phyloP scores from a whole-genome alignment of 2,329 filamentous ascomycete genomes.

The Coniochaeta hoffmannii region DNA sequence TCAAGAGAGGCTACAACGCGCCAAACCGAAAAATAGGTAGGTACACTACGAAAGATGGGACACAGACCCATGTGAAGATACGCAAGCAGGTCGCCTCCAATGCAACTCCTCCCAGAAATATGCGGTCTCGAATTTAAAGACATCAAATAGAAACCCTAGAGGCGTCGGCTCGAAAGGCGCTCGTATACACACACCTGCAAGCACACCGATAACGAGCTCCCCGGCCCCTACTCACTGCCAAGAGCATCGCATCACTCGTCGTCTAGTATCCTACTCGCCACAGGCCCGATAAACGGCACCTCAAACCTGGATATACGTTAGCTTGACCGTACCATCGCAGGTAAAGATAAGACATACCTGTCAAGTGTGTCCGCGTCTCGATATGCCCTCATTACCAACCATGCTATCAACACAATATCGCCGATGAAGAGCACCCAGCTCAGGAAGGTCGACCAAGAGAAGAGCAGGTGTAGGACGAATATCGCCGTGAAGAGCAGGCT shows the following conservation, averaged over 20 bases:
- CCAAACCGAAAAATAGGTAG: background rate
- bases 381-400: constrained; percentile 73
- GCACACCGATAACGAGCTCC: no score
- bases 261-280: constrained; percentile 86
- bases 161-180: no score
- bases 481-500: constrained; percentile 70
- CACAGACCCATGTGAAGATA: background rate
- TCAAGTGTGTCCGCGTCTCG: constrained; percentile 66
- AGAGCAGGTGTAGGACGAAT: constrained; percentile 73
- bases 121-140: background rate
- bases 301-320: constrained; percentile 56
- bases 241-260: constrained; percentile 49
- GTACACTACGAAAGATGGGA: background rate
- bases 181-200: no score
- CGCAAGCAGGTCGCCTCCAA: background rate
- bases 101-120: background rate
- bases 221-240: no score
- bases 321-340: background rate
- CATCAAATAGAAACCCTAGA: no score
- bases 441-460: constrained; percentile 77
- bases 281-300: constrained; percentile 74
- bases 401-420: constrained; percentile 70
- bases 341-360: constrained; percentile 33
- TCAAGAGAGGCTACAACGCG: background rate
- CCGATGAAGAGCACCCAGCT: constrained; percentile 75